Evolutionary conservation across 306 rosid genomes (phyloP).

Genomic region (Castanopsis chinensis): DNA sequence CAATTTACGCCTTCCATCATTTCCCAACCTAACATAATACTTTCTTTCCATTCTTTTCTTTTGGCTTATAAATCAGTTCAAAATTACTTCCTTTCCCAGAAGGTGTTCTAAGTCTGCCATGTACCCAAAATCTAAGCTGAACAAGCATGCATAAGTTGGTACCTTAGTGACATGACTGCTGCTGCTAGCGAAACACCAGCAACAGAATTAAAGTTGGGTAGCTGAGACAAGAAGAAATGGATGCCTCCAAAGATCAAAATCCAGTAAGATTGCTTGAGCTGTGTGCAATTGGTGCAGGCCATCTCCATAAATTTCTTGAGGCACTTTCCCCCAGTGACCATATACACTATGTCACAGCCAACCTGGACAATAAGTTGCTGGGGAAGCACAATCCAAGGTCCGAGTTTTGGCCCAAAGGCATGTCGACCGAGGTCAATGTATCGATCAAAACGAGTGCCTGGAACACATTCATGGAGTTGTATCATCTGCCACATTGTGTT

Average conservation of each 20-base stretch:
- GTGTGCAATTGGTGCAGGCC: constrained; percentile 77
- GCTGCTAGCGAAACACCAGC: constrained; percentile 94
- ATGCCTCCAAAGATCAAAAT: constrained; percentile 76
- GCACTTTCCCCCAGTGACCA: constrained; percentile 93
- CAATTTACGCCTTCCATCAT: neutral
- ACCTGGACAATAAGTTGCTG: constrained; percentile 89
- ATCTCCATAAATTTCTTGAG: constrained; percentile 83
- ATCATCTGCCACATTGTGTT: constrained; percentile 97
- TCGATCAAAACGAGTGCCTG: constrained; percentile 78
- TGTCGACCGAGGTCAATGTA: constrained; percentile 85
- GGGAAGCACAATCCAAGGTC: constrained; percentile 90
- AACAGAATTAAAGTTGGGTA: constrained; percentile 91
- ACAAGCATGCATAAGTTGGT: constrained; percentile 1
- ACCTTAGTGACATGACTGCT: constrained; percentile 90
- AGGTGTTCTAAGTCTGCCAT: neutral
- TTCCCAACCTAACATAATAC: constrained; percentile 3
- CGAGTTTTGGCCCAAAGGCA: constrained; percentile 79
- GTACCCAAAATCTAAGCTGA: neutral
- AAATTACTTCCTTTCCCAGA: neutral
- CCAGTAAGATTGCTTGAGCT: constrained; percentile 75
- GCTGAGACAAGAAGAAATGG: constrained; percentile 92
- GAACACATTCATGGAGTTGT: constrained; percentile 93
- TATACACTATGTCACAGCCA: constrained; percentile 91
- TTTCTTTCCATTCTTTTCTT: constrained; percentile 1
- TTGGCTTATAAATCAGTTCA: constrained; percentile 13